Base-by-base conservation (phyloP, 73 alveolate species). In the Uronychia setigera region DNA sequence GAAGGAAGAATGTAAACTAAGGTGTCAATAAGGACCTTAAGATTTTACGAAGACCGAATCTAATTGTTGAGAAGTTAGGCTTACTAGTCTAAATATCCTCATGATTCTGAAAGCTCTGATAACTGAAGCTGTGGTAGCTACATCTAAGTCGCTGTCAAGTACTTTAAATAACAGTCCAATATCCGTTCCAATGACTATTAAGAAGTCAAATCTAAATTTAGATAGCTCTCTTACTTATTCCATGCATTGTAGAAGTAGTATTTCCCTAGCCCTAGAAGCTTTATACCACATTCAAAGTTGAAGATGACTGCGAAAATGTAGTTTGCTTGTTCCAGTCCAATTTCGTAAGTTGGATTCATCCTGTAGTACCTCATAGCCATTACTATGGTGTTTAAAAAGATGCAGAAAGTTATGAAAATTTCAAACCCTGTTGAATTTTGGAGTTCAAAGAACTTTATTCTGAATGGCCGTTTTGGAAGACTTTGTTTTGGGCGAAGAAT, bases 351-450 rank as follows among this genome's bases (percentile, higher is more conserved):
- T 33, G 78, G 79, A 76, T 92, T 35, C 80, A 83, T 77, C 58
- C 95, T 93, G 78, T 96, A 98, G 80, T 76, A 92, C 79, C 88
- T 87, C 84, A 95, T 74, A 25, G 97, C 98, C 97, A 96, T 93
- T 27, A 93, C 87, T 26, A 94, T 31, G 91, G 95, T 93, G 85
- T 98, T 97, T 76, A 89, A 76, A 60, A 95, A 80, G 32, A 96
- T 93, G 76, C 92, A 90, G 0, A 88, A 79, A 0, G 84, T 60
- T 14, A 89, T 89, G 0, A 67, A 30, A 0, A 46, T 31, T 9
- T 88, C 90, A 32, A 88, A 82, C n/a, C 25, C 0, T 26, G 67
- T 86, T 25, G 58, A 33, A 1, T 86, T 31, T 29, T 9, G 26
- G 19, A 82, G 25, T 13, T 32, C 27, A 77, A 33, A 74, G n/a